Conservation (phyloP, 2,329 filamentous ascomycete genomes). For the Cyclaneusma minus region DNA sequence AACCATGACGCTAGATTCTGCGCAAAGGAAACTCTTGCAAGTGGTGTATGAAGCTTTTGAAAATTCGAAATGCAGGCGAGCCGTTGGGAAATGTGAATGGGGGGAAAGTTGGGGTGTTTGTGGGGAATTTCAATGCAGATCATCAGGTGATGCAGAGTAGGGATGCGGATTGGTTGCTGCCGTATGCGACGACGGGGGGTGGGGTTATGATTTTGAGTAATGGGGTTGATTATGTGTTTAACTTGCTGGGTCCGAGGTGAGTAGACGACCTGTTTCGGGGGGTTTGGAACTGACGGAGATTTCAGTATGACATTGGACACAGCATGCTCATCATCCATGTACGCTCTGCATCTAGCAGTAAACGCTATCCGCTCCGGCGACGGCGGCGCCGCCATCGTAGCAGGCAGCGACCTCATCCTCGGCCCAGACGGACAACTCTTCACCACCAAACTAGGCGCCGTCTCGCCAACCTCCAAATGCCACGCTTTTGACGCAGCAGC, state of each 20-base stretch:
- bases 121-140: neutral
- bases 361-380: conserved; percentile 1
- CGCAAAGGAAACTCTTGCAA: conserved; percentile 7
- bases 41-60: conserved; percentile 9
- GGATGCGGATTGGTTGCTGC: conserved; percentile 6
- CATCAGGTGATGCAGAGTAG: conserved; percentile 1
- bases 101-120: neutral
- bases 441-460: conserved; percentile 2
- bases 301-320: conserved; percentile 9
- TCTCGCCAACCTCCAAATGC: conserved; percentile 4
- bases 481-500: conserved; percentile 4
- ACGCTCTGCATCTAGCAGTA: neutral
- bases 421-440: neutral
- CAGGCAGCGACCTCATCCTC: neutral
- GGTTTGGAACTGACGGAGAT: too few species aligned
- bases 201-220: conserved; percentile 12
- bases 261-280: too few species aligned
- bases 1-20: conserved; percentile 9
- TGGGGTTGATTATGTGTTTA: conserved; percentile 13
- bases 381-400: neutral
- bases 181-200: conserved; percentile 4
- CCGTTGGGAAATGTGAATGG: too few species aligned
- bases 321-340: neutral
- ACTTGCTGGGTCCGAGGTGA: too few species aligned
- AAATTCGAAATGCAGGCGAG: neutral